These are phyloP conservation scores for Sutorius australiensis DNA, from an alignment of 768 basidiomycete genomes.

Conservation along the genomic window DNA sequence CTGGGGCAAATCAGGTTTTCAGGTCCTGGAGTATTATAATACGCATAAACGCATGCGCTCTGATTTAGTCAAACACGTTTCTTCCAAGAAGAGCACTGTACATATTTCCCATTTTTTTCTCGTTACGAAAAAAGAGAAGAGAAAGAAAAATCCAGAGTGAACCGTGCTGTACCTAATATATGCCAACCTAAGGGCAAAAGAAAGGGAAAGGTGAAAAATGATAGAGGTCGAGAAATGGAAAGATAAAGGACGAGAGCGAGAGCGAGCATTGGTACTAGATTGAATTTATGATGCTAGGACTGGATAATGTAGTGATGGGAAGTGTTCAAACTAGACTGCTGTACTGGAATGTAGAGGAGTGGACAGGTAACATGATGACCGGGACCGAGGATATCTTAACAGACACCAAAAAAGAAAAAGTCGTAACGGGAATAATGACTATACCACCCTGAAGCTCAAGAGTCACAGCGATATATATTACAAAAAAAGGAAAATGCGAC, in stretches of 20 bases:
- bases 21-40: too few relatives aligned
- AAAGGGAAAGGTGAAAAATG: background rate
- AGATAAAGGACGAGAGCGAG: background rate
- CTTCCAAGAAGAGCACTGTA: background rate
- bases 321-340: conserved; percentile 8
- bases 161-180: conserved; percentile 8
- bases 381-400: conserved; percentile 14
- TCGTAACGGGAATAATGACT: background rate
- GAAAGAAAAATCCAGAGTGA: conserved; percentile 9
- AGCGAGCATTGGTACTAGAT: conserved; percentile 21
- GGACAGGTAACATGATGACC: conserved; percentile 6
- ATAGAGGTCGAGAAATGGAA: background rate
- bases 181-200: conserved; percentile 16
- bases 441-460: conserved; percentile 1
- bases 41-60: too few relatives aligned
- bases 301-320: conserved; percentile 24
- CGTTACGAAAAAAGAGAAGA: background rate
- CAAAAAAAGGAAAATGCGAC: background rate
- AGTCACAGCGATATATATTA: background rate
- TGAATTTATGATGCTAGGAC: conserved; percentile 24
- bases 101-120: conserved; percentile 11
- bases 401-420: conserved; percentile 8
- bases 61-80: background rate
- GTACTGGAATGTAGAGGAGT: conserved; percentile 20
- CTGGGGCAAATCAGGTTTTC: too few relatives aligned